Conservation (phyloP, 441 rosid genomes). For the Pelargonium citronellum region DNA sequence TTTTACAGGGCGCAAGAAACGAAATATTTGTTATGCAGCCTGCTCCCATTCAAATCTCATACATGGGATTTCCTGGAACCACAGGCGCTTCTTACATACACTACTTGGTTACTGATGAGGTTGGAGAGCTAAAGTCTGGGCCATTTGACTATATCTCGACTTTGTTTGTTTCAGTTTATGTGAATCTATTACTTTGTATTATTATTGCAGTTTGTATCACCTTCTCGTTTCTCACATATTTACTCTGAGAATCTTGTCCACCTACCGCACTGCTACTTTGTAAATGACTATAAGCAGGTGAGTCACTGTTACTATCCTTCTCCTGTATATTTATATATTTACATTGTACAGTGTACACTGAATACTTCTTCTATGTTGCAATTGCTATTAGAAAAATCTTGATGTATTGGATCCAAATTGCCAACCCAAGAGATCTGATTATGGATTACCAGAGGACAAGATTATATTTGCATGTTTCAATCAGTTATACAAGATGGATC, state of each 20-base stretch:
- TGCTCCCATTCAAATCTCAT: slow-evolving; percentile 96
- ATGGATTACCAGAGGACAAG: slow-evolving; percentile 93
- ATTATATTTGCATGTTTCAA: slow-evolving; percentile 98
- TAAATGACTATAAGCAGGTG: slow-evolving; percentile 97
- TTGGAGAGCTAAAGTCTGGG: slow-evolving; percentile 19
- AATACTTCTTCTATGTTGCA: neutral
- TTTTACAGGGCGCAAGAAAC: slow-evolving; percentile 88
- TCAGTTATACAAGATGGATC: slow-evolving; percentile 99
- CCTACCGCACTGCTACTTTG: slow-evolving; percentile 97
- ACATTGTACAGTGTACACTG: neutral
- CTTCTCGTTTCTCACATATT: slow-evolving; percentile 57
- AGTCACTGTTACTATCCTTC: slow-evolving; percentile 11
- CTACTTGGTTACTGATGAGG: slow-evolving; percentile 98
- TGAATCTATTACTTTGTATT: slow-evolving; percentile 16
- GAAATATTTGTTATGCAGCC: slow-evolving; percentile 98
- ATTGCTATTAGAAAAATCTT: slow-evolving; percentile 63
- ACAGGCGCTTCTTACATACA: slow-evolving; percentile 93
- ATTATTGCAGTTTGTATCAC: slow-evolving; percentile 79
- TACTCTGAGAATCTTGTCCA: slow-evolving; percentile 98
- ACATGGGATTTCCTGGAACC: slow-evolving; percentile 99
- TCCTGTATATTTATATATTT: neutral
- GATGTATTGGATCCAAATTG: slow-evolving; percentile 82
- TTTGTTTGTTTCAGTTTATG: neutral
- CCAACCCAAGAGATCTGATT: slow-evolving; percentile 74
- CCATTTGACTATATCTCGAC: neutral